phyloP scores from a whole-genome alignment of 2,329 filamentous ascomycete species.

The Apiospora sp. region DNA sequence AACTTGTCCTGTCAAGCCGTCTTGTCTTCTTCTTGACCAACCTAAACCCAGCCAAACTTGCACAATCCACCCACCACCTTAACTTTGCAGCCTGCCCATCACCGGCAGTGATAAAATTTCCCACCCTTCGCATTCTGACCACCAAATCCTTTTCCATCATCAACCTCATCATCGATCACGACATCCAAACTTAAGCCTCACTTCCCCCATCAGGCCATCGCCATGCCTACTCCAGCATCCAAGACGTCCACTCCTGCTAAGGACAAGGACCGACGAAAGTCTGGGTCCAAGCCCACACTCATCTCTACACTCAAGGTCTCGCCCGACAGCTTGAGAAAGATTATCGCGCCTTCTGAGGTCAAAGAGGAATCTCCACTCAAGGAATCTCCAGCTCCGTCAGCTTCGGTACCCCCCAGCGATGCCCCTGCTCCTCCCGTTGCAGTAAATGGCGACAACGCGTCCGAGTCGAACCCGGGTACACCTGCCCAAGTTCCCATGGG shows the following conservation, averaged over 20 bases:
- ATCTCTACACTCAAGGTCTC: conserved; percentile 63
- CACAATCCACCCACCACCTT: conserved; percentile 25
- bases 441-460: conserved; percentile 63
- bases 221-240: conserved; percentile 45
- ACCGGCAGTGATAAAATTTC: conserved; percentile 23
- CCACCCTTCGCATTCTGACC: conserved; percentile 11
- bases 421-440: conserved; percentile 45
- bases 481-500: conserved; percentile 65
- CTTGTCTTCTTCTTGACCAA: conserved; percentile 19
- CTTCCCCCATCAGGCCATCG: conserved; percentile 28
- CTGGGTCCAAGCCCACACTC: conserved; percentile 43
- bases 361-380: conserved; percentile 55
- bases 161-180: conserved; percentile 1
- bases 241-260: conserved; percentile 48
- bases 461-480: conserved; percentile 67
- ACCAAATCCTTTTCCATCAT: conserved; percentile 11
- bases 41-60: conserved; percentile 27
- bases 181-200: conserved; percentile 26
- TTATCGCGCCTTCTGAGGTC: conserved; percentile 53
- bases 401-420: conserved; percentile 44
- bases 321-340: conserved; percentile 57
- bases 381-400: conserved; percentile 56
- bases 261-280: conserved; percentile 57
- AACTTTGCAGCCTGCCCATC: conserved; percentile 26
- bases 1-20: conserved; percentile 12